These are phyloP conservation scores for Posidonia oceanica DNA, from an alignment of 116 monocot genomes.

Conservation along the genomic window DNA sequence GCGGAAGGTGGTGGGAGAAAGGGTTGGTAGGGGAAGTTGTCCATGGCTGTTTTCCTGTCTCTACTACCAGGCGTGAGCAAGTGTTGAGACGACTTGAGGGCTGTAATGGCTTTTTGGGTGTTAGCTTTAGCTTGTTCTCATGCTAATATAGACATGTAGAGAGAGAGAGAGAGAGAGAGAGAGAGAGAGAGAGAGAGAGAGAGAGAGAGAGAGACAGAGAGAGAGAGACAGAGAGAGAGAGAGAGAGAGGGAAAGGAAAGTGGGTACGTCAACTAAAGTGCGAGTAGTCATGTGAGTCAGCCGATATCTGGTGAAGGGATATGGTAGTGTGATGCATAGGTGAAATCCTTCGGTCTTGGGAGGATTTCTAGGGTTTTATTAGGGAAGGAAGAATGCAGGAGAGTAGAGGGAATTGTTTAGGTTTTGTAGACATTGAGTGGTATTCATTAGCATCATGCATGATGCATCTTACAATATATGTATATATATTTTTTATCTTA, in stretches of 20 bases:
- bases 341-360: conserved; percentile 6
- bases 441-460: too few species aligned
- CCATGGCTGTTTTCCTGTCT: conserved; percentile 4
- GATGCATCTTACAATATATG: too few species aligned
- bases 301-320: conserved; percentile 9
- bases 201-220: conserved; percentile 1
- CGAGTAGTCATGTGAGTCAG: conserved; percentile 11
- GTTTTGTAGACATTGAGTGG: too few species aligned
- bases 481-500: not conserved
- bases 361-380: conserved; percentile 8
- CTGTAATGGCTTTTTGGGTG: too few species aligned
- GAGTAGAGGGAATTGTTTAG: too few species aligned
- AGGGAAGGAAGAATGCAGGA: not conserved
- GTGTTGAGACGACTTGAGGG: too few species aligned
- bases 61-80: too few species aligned
- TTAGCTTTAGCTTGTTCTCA: not conserved
- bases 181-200: conserved; percentile 2
- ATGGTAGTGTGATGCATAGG: conserved; percentile 1
- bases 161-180: not conserved
- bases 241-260: not conserved
- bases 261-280: conserved; percentile 1
- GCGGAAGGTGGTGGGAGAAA: not conserved
- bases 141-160: conserved; percentile 2
- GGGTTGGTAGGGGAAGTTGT: conserved; percentile 11
- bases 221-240: conserved; percentile 4